Evolutionary conservation across 2,329 filamentous ascomycete species (phyloP), one percentile per base, ranked within the genome.

Genomic region (Incumbomyces lentus): DNA sequence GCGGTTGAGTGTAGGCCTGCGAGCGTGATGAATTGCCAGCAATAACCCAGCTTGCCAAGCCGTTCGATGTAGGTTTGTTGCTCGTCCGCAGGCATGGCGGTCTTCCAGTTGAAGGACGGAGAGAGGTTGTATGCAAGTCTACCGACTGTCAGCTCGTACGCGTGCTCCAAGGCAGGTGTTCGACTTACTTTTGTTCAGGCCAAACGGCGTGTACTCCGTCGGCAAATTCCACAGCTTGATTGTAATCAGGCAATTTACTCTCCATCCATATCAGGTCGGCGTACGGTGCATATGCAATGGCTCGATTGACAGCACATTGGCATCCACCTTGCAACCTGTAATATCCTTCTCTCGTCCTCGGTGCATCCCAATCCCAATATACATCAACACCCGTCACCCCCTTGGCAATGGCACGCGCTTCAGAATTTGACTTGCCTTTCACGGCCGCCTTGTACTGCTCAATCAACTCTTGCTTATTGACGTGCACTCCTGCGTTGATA

Each of bases 1-100:
- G 90, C 92, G 3, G 87, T 95, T 52, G 87, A 94, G 74, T 98
- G 92, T 62, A 98, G 76, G 57, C 92, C 92, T 4, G 90, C 92
- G 39, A 98, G 79, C n/a, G 92, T 98, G 73, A 98, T 98, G 75
- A 98, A 98, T 69, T 98, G 92, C 92, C 92, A 98, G 79, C 87
- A 94, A 78, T 98, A 98, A 53, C 92, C 92, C 7, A 98, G 78
- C 52, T 72, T 62, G 51, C 82, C 88, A 34, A 98, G 84, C 35
- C 92, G 86, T 53, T 81, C 74, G 72, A 98, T 98, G 72, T 96
- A 98, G 16, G 92, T 98, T 72, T 95, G 87, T 71, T 98, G 92
- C 65, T 96, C 90, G 44, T 77, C 75, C 55, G 84, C 80, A 37
- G 86, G 76, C 89, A 95, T 95, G 59, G 90, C 92, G 49, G 88